Percentiles rank a stretch among this genome's conserved stretches.
phyloP scores from a whole-genome alignment of 352 stramenopile species.

The Blastocystis sp. region DNA sequence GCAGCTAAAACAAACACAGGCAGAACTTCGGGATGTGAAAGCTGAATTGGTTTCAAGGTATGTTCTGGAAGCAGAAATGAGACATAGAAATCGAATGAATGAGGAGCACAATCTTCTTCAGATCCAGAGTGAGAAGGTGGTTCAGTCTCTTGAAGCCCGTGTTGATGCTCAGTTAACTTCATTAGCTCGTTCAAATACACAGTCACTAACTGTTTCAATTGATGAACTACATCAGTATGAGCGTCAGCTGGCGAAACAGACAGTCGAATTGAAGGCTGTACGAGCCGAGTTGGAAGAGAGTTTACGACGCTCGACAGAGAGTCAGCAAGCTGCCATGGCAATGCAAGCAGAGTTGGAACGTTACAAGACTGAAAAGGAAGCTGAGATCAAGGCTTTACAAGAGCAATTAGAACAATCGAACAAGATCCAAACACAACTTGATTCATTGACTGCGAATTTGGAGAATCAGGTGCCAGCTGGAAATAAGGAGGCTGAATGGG shows the following conservation, averaged over 20 bases:
- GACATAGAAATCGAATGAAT: not conserved
- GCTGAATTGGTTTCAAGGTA: not conserved
- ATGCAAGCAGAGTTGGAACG: conserved; percentile 10
- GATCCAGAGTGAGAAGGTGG: not conserved
- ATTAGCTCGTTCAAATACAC: not conserved
- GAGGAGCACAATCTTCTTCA: not conserved
- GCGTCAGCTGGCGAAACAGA: conserved; percentile 20
- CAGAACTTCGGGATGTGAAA: not conserved
- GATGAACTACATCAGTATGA: conserved; percentile 39
- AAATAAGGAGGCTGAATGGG: not conserved
- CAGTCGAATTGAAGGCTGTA: not conserved
- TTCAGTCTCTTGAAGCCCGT: conserved; percentile 20
- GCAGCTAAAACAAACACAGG: conserved; percentile 13
- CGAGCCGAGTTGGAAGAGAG: not conserved
- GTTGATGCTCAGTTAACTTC: conserved; percentile 8
- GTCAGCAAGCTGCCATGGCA: not conserved
- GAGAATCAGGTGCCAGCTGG: not conserved
- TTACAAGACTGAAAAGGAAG: conserved; percentile 20
- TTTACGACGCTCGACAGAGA: not conserved
- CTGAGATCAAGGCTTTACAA: not conserved
- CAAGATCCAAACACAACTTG: not conserved
- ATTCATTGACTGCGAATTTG: not conserved
- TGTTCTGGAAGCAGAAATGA: not conserved
- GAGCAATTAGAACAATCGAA: not conserved
- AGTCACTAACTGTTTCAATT: not conserved